These are phyloP conservation scores for Phaeoacremonium minimum DNA, from an alignment of 2,329 filamentous ascomycete genomes.

Conservation along the genomic window DNA sequence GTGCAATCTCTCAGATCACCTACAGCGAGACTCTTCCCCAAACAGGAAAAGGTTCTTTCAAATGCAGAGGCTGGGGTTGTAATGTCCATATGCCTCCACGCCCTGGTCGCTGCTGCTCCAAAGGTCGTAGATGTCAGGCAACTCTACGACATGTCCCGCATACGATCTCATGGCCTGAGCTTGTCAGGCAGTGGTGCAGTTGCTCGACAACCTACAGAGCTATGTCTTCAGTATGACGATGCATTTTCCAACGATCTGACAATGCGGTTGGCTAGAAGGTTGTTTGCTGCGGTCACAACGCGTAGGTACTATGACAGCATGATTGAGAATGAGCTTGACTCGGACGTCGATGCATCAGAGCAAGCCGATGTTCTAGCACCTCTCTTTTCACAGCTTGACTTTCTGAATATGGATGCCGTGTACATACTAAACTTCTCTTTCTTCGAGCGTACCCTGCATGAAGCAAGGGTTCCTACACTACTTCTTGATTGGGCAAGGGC, in stretches of 20 bases:
- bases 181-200: constrained; percentile 40
- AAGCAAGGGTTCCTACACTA: constrained; percentile 51
- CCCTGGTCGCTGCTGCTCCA: constrained; percentile 54
- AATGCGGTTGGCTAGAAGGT: constrained; percentile 51
- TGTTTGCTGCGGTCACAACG: constrained; percentile 53
- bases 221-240: constrained; percentile 60
- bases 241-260: constrained; percentile 58
- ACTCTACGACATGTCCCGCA: constrained; percentile 56
- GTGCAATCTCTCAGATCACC: constrained; percentile 34
- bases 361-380: constrained; percentile 40
- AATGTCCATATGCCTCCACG: constrained; percentile 59
- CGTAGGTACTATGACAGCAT: constrained; percentile 47
- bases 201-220: constrained; percentile 38
- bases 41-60: constrained; percentile 29
- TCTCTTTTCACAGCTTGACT: constrained; percentile 49
- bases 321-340: constrained; percentile 26
- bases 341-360: constrained; percentile 20
- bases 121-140: constrained; percentile 40
- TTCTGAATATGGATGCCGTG: constrained; percentile 38
- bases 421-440: constrained; percentile 44
- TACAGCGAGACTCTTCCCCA: constrained; percentile 29
- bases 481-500: constrained; percentile 70
- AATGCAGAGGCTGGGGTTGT: constrained; percentile 47
- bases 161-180: constrained; percentile 49
- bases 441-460: constrained; percentile 49